These are phyloP conservation scores for Scutellaria minor DNA, from an alignment of 257 asterid genomes.

Conservation along the genomic window DNA sequence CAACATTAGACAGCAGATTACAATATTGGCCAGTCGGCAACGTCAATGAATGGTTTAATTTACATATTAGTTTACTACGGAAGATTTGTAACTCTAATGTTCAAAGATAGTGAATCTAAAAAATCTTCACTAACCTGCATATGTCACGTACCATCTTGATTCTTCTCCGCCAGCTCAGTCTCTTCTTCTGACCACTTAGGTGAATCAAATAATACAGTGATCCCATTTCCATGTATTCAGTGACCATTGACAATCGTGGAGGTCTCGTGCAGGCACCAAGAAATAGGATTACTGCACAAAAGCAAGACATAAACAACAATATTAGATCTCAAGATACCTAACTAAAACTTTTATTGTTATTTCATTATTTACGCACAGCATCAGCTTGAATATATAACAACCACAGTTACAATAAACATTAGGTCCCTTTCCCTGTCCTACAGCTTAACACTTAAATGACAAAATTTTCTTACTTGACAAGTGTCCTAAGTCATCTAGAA, in stretches of 20 bases:
- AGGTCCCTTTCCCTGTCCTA: conserved; percentile 12
- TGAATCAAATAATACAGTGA: conserved; percentile 87
- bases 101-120: conserved; percentile 18
- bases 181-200: conserved; percentile 92
- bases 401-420: background rate
- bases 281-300: conserved; percentile 83
- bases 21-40: background rate
- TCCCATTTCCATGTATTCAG: conserved; percentile 99
- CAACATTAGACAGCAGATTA: background rate
- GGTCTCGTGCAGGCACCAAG: conserved; percentile 98
- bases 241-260: conserved; percentile 87
- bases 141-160: conserved; percentile 96
- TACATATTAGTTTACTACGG: background rate
- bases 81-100: conserved; percentile 11
- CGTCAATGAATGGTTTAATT: background rate
- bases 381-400: conserved; percentile 2
- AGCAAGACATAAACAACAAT: conserved; percentile 26
- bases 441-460: background rate
- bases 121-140: conserved; percentile 73
- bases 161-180: conserved; percentile 84
- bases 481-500: background rate
- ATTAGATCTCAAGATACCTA: conserved; percentile 25
- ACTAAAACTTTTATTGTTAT: background rate
- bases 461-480: conserved; percentile 11
- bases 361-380: conserved; percentile 9